Percentiles rank a stretch among this genome's conserved stretches.
These are phyloP conservation scores for Verticillium klebahnii DNA, from an alignment of 2,329 filamentous ascomycete species.

Conservation along the genomic window DNA sequence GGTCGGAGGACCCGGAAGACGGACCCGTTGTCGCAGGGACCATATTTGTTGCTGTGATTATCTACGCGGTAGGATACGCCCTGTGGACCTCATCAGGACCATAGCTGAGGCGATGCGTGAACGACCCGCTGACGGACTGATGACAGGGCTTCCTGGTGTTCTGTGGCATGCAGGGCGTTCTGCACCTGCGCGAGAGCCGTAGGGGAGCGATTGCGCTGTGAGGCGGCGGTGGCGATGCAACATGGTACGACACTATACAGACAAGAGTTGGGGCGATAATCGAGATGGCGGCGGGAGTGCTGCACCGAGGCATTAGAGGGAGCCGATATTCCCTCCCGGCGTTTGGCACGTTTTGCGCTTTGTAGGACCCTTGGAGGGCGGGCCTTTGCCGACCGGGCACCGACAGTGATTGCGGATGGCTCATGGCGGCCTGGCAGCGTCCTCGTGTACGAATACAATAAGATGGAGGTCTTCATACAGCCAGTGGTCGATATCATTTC, in stretches of 20 bases:
- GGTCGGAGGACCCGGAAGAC: constrained; percentile 64
- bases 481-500: too few relatives aligned
- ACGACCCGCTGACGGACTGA: not conserved
- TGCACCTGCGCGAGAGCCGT: constrained; percentile 79
- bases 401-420: too few relatives aligned
- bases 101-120: too few relatives aligned
- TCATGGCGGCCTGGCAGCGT: too few relatives aligned
- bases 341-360: too few relatives aligned
- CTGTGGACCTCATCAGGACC: too few relatives aligned
- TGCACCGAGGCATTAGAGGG: too few relatives aligned
- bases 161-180: constrained; percentile 81
- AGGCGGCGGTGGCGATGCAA: constrained; percentile 7
- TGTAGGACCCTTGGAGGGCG: too few relatives aligned
- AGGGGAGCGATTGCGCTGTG: constrained; percentile 77
- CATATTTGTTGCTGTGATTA: constrained; percentile 80
- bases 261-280: not conserved
- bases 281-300: not conserved
- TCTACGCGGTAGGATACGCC: constrained; percentile 71
- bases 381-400: too few relatives aligned
- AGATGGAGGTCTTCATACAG: too few relatives aligned
- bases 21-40: constrained; percentile 75
- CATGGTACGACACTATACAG: not conserved
- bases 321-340: too few relatives aligned
- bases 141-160: constrained; percentile 80
- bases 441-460: too few relatives aligned